These are phyloP conservation scores for Blastocladiella emersonii DNA, from an alignment of 371 early-diverging fungal species.

Conservation along the genomic window DNA sequence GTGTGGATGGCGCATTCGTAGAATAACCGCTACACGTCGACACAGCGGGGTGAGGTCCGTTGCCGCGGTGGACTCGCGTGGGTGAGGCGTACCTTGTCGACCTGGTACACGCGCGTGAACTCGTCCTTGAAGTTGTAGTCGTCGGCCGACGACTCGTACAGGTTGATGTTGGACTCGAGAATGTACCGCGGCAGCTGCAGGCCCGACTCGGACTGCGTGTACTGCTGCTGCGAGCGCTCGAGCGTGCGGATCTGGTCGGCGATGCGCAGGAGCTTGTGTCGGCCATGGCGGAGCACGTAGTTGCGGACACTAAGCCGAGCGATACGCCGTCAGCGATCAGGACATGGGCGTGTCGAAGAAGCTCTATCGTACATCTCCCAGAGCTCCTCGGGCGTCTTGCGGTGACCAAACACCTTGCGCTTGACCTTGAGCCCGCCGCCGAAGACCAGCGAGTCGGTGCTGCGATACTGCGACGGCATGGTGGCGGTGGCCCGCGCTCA, in stretches of 20 bases:
- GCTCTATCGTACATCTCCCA: not conserved
- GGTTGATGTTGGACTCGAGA: not conserved
- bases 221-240: not conserved
- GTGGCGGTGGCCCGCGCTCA: not conserved
- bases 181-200: not conserved
- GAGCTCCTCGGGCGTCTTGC: not conserved
- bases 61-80: too few species aligned
- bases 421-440: conserved; percentile 1
- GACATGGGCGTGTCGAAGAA: too few species aligned
- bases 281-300: not conserved
- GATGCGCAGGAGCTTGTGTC: not conserved
- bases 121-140: not conserved
- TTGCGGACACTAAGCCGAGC: not conserved
- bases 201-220: too few species aligned
- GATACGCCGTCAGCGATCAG: too few species aligned
- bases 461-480: conserved; percentile 1
- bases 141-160: not conserved
- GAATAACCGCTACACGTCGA: not conserved
- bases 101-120: not conserved
- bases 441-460: not conserved
- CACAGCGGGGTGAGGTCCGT: too few species aligned
- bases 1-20: conserved; percentile 1
- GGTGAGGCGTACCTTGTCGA: not conserved
- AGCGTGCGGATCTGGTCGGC: not conserved
- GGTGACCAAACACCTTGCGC: not conserved